These are phyloP conservation scores for Tubosaeta brunneosetosa DNA, from an alignment of 768 basidiomycete genomes.

Conservation along the genomic window DNA sequence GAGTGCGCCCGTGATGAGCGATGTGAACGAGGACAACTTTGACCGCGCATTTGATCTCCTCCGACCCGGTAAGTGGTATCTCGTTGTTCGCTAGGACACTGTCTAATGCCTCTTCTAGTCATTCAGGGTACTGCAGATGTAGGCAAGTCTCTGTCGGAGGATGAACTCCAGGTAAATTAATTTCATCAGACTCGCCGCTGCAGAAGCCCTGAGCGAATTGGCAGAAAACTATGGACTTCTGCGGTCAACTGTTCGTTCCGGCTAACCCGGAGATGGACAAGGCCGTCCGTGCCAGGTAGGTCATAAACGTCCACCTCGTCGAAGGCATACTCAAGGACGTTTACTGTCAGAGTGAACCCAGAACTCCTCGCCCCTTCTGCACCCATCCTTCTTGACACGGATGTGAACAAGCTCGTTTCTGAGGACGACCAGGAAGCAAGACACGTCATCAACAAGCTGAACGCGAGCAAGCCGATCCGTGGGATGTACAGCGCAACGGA, in stretches of 20 bases:
- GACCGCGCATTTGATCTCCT: slow-evolving; percentile 1
- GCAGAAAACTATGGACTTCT: background rate
- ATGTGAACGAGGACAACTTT: slow-evolving; percentile 10
- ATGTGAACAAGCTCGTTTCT: background rate
- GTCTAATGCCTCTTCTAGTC: background rate
- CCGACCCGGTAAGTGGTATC: background rate
- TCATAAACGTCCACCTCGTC: background rate
- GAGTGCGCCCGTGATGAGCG: slow-evolving; percentile 5
- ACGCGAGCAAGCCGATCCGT: background rate
- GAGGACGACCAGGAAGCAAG: background rate
- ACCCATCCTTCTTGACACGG: background rate
- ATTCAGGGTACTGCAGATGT: background rate
- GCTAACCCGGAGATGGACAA: background rate
- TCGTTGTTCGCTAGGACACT: background rate
- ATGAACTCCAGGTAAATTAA: background rate
- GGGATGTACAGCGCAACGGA: background rate
- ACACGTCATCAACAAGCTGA: background rate
- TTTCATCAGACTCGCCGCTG: background rate
- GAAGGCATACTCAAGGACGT: background rate
- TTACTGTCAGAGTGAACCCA: background rate
- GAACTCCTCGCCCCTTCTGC: background rate
- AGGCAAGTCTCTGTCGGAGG: background rate
- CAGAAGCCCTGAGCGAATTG: background rate
- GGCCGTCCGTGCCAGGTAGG: background rate
- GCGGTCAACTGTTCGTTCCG: background rate